Conservation (phyloP, 441 rosid genomes). For the Erodium moschatum region DNA sequence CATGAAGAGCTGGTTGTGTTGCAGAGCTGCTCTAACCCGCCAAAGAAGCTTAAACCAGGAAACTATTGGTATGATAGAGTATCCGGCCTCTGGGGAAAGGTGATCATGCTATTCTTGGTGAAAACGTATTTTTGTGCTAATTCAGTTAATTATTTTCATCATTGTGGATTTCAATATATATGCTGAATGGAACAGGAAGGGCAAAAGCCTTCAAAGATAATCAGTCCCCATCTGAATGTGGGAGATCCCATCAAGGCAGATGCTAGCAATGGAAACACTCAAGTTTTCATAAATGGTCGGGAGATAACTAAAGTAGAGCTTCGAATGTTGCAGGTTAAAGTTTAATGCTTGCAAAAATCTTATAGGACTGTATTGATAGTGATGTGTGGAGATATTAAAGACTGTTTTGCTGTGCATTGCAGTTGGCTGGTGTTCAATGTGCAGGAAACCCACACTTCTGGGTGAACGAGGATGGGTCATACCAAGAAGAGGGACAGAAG, state of each 20-base stretch:
- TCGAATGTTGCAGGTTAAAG: slow-evolving; percentile 63
- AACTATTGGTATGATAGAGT: slow-evolving; percentile 96
- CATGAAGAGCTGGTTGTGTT: slow-evolving; percentile 85
- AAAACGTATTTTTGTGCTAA: slow-evolving; percentile 2
- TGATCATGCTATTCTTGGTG: slow-evolving; percentile 20
- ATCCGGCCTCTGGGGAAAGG: slow-evolving; percentile 97
- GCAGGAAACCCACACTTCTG: slow-evolving; percentile 97
- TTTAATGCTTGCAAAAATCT: not conserved
- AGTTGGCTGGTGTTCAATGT: slow-evolving; percentile 94
- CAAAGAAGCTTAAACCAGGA: slow-evolving; percentile 81
- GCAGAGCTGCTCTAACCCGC: slow-evolving; percentile 69
- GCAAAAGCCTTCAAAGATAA: slow-evolving; percentile 69
- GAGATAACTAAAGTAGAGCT: slow-evolving; percentile 82
- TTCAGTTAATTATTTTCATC: not conserved
- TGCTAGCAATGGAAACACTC: slow-evolving; percentile 80
- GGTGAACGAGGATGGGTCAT: slow-evolving; percentile 96
- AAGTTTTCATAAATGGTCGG: slow-evolving; percentile 84
- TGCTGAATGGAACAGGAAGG: slow-evolving; percentile 60
- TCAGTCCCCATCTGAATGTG: slow-evolving; percentile 85
- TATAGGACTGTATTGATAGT: not conserved
- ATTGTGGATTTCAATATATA: slow-evolving; percentile 10
- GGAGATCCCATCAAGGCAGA: slow-evolving; percentile 58
- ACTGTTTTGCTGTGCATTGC: slow-evolving; percentile 11
- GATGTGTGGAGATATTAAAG: not conserved
- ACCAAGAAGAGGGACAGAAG: slow-evolving; percentile 98